Conservation (phyloP, 495 filamentous ascomycete species). For the Lophiotrema nucula region DNA sequence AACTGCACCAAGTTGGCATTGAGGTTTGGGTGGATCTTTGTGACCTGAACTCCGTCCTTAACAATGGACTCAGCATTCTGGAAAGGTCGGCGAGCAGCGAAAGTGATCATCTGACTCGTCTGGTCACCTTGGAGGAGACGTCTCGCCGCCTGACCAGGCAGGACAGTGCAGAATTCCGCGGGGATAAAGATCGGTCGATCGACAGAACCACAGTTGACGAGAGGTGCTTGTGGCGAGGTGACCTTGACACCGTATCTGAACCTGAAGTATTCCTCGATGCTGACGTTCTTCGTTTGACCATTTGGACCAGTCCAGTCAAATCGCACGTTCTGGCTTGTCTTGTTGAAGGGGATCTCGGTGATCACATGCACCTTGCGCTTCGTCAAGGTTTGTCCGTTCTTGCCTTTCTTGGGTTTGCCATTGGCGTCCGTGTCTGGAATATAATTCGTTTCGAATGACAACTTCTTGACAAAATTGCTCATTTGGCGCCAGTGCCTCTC, state of each 20-base stretch:
- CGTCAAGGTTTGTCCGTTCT: neutral
- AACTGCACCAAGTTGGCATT: conserved; percentile 44
- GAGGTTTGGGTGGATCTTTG: conserved; percentile 42
- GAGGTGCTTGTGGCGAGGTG: conserved; percentile 48
- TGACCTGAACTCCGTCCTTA: conserved; percentile 50
- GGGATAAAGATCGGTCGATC: conserved; percentile 61
- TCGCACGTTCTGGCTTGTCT: neutral
- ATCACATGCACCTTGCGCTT: conserved; percentile 28
- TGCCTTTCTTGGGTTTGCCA: conserved; percentile 19
- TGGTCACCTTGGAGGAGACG: conserved; percentile 57
- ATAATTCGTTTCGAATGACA: conserved; percentile 33
- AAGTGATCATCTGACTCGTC: conserved; percentile 62
- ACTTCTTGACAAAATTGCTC: conserved; percentile 30
- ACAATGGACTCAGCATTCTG: conserved; percentile 67
- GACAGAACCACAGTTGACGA: conserved; percentile 67
- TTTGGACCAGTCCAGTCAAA: conserved; percentile 21
- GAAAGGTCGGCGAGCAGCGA: conserved; percentile 64
- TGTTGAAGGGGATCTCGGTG: conserved; percentile 3
- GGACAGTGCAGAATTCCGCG: conserved; percentile 62
- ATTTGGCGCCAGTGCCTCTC: neutral
- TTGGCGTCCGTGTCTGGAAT: conserved; percentile 18
- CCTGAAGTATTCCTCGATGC: conserved; percentile 37
- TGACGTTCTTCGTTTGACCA: conserved; percentile 13
- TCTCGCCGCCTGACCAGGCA: conserved; percentile 63
- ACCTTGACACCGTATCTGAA: conserved; percentile 39